Evolutionary conservation across 2,329 filamentous ascomycete genomes (phyloP).

Genomic region (Simplicillium sp.): DNA sequence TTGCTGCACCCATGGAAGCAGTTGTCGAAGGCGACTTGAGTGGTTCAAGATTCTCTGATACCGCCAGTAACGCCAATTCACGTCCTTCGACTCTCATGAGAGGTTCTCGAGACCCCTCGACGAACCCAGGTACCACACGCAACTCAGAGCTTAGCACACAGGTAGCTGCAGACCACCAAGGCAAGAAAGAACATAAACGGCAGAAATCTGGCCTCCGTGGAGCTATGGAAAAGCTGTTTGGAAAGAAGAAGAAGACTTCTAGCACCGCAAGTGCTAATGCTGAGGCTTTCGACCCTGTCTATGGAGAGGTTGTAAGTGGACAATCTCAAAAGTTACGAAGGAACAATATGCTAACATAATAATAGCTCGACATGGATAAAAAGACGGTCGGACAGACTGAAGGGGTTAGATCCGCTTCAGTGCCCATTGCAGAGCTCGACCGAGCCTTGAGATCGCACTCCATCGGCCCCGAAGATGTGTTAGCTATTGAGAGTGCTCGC

Average conservation of each 20-base stretch:
- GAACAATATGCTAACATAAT: slow-evolving; percentile 12
- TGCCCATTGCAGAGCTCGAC: slow-evolving; percentile 52
- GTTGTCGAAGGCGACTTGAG: too few species aligned
- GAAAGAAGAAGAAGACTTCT: slow-evolving; percentile 41
- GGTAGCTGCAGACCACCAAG: too few species aligned
- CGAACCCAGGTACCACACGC: neutral
- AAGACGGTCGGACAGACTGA: too few species aligned
- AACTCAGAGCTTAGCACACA: too few species aligned
- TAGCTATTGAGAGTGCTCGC: slow-evolving; percentile 41
- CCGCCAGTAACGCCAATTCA: too few species aligned
- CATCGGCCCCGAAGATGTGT: slow-evolving; percentile 44
- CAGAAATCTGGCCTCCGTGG: slow-evolving; percentile 50
- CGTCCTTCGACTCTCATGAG: slow-evolving; percentile 11
- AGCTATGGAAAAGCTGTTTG: slow-evolving; percentile 48
- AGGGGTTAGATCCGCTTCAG: slow-evolving; percentile 38
- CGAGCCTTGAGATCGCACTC: slow-evolving; percentile 53
- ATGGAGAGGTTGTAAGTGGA: slow-evolving; percentile 5
- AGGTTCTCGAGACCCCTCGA: neutral
- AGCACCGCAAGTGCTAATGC: slow-evolving; percentile 11
- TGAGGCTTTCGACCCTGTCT: slow-evolving; percentile 2
- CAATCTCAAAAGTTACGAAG: slow-evolving; percentile 7
- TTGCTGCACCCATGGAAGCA: slow-evolving; percentile 16
- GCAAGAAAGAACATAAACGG: slow-evolving; percentile 27
- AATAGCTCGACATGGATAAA: slow-evolving; percentile 18
- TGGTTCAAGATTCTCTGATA: too few species aligned